Evolutionary conservation across 306 rosid genomes (phyloP).

Genomic region (Corylus americana): DNA sequence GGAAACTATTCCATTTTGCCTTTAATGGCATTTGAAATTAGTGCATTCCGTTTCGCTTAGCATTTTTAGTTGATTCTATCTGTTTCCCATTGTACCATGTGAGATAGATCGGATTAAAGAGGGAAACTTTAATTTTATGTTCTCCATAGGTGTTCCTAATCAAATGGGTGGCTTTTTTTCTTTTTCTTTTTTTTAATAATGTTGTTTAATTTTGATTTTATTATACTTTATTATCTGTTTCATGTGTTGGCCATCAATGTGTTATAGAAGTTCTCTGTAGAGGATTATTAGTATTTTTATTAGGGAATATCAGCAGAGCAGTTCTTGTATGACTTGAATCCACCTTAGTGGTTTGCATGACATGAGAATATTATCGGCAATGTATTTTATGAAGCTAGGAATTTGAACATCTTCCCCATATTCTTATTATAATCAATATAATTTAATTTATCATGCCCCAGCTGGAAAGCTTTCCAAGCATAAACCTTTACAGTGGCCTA

Average conservation of each 20-base stretch:
- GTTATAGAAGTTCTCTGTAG: no score
- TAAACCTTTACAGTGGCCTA: background rate
- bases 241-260: background rate
- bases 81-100: constrained; percentile 19
- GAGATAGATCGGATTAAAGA: constrained; percentile 25
- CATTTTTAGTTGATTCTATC: constrained; percentile 8
- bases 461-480: constrained; percentile 9
- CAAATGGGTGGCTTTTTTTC: constrained; percentile 23
- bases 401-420: background rate
- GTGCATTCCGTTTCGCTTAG: constrained; percentile 1
- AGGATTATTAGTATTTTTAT: background rate
- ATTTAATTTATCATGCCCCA: background rate
- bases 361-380: background rate
- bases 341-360: background rate
- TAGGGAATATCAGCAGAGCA: background rate
- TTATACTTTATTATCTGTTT: no score
- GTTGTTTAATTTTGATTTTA: background rate
- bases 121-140: constrained; percentile 17
- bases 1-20: constrained; percentile 11
- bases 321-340: background rate
- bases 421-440: background rate
- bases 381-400: background rate
- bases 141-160: constrained; percentile 40
- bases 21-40: constrained; percentile 8
- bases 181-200: background rate